Conservation (phyloP, 345 rosid genomes). For the Dipteronia sinensis region DNA sequence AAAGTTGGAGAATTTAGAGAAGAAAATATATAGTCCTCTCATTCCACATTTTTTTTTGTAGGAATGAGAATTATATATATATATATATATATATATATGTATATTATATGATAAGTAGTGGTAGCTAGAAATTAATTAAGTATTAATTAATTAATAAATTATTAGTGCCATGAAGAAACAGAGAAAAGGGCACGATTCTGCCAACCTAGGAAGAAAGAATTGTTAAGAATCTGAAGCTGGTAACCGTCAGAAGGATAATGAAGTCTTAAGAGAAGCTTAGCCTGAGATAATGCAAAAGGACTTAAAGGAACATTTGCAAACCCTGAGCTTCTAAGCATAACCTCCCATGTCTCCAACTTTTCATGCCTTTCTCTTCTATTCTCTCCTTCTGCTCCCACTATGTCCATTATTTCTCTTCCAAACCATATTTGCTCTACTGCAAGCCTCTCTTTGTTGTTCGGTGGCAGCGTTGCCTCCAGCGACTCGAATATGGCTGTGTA, state of each 20-base stretch:
- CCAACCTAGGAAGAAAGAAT: constrained; percentile 83
- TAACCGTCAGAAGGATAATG: constrained; percentile 98
- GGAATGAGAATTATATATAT: no score
- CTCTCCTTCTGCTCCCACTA: constrained; percentile 65
- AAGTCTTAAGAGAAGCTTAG: constrained; percentile 85
- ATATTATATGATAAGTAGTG: no score
- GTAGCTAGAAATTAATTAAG: no score
- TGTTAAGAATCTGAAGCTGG: constrained; percentile 63
- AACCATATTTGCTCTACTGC: constrained; percentile 86
- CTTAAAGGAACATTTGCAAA: constrained; percentile 72
- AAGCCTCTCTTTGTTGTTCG: constrained; percentile 78
- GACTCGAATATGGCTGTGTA: constrained; percentile 79
- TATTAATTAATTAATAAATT: no score
- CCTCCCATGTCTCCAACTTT: constrained; percentile 75
- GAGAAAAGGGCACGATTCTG: constrained; percentile 84
- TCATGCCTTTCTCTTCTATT: constrained; percentile 62
- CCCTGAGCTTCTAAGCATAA: constrained; percentile 62
- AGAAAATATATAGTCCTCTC: no score
- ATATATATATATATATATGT: no score
- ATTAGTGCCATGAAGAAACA: constrained; percentile 84
- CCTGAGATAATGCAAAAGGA: constrained; percentile 84
- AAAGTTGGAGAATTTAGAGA: no score
- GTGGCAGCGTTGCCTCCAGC: constrained; percentile 89
- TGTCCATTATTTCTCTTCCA: constrained; percentile 78
- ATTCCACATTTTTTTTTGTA: no score